Percentiles rank a stretch among this genome's conserved stretches.
Conservation (phyloP, 1,139 yeast species). For the Arxiozyma telluris region DNA sequence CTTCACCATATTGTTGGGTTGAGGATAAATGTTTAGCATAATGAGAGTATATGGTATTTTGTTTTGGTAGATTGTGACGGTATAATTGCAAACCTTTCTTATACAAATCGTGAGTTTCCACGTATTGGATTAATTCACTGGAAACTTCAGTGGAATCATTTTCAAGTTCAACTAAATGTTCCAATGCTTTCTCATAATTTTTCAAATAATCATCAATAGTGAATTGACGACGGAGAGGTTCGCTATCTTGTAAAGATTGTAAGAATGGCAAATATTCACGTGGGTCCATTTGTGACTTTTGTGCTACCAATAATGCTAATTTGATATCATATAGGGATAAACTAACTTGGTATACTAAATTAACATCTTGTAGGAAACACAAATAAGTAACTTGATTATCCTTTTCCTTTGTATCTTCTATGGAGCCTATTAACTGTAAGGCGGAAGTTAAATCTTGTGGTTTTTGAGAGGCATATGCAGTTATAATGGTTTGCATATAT, state of each 20-base stretch:
- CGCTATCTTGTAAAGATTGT: conserved; percentile 64
- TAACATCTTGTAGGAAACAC: conserved; percentile 87
- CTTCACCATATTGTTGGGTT: conserved; percentile 51
- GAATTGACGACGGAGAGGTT: conserved; percentile 58
- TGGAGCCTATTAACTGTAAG: conserved; percentile 48
- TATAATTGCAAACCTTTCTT: conserved; percentile 57
- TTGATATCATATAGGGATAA: conserved; percentile 77
- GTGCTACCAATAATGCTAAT: conserved; percentile 76
- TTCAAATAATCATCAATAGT: conserved; percentile 73
- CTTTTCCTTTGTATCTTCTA: conserved; percentile 41
- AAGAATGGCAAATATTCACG: conserved; percentile 91
- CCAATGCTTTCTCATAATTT: conserved; percentile 58
- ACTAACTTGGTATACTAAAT: conserved; percentile 68
- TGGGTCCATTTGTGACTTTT: conserved; percentile 95
- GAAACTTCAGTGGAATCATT: conserved; percentile 34
- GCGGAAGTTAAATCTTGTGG: conserved; percentile 83
- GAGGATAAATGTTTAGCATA: conserved; percentile 57
- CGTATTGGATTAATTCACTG: conserved; percentile 59
- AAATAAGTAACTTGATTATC: conserved; percentile 69
- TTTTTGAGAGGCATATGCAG: conserved; percentile 85
- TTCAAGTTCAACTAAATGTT: conserved; percentile 50
- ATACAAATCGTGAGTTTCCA: conserved; percentile 66
- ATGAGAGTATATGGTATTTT: conserved; percentile 44
- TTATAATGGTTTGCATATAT: conserved; percentile 70
- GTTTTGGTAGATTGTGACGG: conserved; percentile 49